Evolutionary conservation across 257 asterid species (phyloP), one percentile per base, ranked within the genome.

Genomic region (Penstemon davidsonii): DNA sequence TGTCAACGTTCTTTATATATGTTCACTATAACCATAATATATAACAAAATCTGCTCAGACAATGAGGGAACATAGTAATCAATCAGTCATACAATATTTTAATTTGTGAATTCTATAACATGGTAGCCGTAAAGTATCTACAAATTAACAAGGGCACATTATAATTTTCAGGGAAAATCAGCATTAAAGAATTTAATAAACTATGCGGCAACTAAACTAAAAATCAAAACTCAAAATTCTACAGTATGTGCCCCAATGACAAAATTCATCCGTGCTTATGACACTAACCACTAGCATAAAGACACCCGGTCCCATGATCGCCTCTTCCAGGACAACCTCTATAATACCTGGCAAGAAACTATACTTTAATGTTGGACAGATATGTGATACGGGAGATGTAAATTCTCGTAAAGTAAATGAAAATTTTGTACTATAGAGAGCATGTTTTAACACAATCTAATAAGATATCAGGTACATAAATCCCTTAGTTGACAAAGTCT

Each of bases 221-320:
- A 58, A 78, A 56, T 8, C 49, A 51, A 6, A 76, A 72, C 72
- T 73, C 74, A 55, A 60, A 72, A 75, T 78, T 77, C 76, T 73
- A 67, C 40, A 38, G 54, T 67, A 36, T 73, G 51, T 46, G 72
- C 49, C 64, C 78, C 73, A 43, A 58, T 67, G 76, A 66, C 85
- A 85, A 79, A 82, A 76, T 68, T 79, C 81, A 70, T 67, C 13
- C 64, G 68, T 75, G 80, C 85, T 79, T 60, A 79, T 81, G 84
- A 85, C 85, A 76, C 33, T 25, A 25, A 25, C 80, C 92, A 85
- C 90, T 73, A 70, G 57, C 57, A 55, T 51, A 69, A 49, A 83
- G 91, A 78, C 84, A 75, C 57, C 73, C 55, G 74, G 87, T 84
- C 77, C 85, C 84, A 42, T 58, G 66, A 69, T 75, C 75, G 44